phyloP scores from a whole-genome alignment of 345 rosid genomes.

The Boechera retrofracta region DNA sequence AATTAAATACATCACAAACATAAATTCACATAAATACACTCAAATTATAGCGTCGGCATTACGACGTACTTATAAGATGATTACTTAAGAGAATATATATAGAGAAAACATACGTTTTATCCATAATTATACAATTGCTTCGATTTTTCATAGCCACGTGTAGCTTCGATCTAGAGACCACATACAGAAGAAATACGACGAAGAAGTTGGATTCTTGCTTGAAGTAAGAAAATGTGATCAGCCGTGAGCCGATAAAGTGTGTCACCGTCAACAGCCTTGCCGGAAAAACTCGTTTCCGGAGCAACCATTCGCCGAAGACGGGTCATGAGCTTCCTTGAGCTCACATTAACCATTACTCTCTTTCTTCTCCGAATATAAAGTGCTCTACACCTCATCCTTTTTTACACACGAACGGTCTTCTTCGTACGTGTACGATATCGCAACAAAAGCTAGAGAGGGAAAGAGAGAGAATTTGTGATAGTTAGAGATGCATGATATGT shows the following conservation, averaged over 20 bases:
- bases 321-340: conserved; percentile 41
- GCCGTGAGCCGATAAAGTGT: conserved; percentile 43
- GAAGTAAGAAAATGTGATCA: conserved; percentile 43
- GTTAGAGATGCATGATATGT: conserved; percentile 1
- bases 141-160: conserved; percentile 1
- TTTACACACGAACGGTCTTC: conserved; percentile 32
- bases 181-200: conserved; percentile 43
- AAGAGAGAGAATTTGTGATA: neutral
- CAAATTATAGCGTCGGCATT: conserved; percentile 1
- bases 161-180: conserved; percentile 39
- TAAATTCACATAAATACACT: conserved; percentile 23
- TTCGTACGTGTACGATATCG: conserved; percentile 7
- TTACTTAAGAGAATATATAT: neutral
- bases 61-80: conserved; percentile 11
- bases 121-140: conserved; percentile 29
- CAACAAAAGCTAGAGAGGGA: neutral
- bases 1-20: conserved; percentile 12
- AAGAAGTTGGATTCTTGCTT: conserved; percentile 47
- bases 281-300: conserved; percentile 31
- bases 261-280: conserved; percentile 37
- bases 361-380: conserved; percentile 42
- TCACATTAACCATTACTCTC: conserved; percentile 38
- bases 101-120: conserved; percentile 16
- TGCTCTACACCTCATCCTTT: conserved; percentile 42
- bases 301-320: conserved; percentile 48